Evolutionary conservation across 2,329 filamentous ascomycete genomes (phyloP).

Genomic region (Ophiostoma novo-ulmi): DNA sequence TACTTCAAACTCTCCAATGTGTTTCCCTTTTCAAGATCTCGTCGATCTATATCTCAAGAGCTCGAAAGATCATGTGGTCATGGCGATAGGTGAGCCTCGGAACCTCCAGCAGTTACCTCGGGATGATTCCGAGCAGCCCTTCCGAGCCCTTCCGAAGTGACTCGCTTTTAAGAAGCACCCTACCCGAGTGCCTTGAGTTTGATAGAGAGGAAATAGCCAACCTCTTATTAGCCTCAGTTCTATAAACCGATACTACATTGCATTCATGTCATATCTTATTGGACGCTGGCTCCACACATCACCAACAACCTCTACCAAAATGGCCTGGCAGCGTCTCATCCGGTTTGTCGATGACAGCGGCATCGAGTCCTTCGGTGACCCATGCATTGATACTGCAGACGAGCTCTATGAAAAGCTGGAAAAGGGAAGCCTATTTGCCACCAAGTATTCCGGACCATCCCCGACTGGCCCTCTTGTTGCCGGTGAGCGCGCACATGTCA

Average conservation of each 20-base stretch:
- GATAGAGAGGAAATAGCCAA: background rate
- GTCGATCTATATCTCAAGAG: background rate
- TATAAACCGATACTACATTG: background rate
- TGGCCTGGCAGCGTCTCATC: conserved; percentile 17
- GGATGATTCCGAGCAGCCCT: background rate
- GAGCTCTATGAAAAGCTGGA: conserved; percentile 8
- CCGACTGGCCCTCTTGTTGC: background rate
- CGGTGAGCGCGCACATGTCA: conserved; percentile 15
- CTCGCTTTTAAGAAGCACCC: background rate
- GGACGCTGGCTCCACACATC: background rate
- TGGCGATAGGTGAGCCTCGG: background rate
- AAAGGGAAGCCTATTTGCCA: background rate
- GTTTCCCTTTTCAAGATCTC: background rate
- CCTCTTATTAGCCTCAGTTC: background rate
- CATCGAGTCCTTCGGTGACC: conserved; percentile 8
- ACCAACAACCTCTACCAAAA: background rate
- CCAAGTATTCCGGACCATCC: background rate
- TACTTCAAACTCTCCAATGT: background rate
- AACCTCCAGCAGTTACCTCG: background rate
- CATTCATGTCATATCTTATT: background rate
- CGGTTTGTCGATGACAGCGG: conserved; percentile 16
- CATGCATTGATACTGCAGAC: conserved; percentile 6
- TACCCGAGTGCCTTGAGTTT: background rate
- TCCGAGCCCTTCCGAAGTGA: background rate
- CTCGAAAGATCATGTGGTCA: background rate